Conservation (phyloP, 1,139 yeast genomes). For the Diutina ranongensis region DNA sequence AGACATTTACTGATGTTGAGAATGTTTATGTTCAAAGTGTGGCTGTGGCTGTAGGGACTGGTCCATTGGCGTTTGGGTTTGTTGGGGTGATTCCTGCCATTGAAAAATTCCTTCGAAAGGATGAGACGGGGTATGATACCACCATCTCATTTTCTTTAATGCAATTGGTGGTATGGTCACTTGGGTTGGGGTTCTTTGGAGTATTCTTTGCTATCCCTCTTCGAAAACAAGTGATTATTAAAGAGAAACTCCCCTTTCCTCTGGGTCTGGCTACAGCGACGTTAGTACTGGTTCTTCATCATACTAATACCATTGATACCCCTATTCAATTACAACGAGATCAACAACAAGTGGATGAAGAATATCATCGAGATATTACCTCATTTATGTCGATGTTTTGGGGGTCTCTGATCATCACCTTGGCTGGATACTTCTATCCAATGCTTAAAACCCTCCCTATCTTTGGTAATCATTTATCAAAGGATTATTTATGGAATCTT, state of each 20-base stretch:
- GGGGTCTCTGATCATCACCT: slow-evolving; percentile 63
- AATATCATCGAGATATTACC: slow-evolving; percentile 44
- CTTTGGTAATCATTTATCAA: slow-evolving; percentile 58
- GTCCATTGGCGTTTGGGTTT: slow-evolving; percentile 89
- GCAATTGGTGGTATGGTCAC: slow-evolving; percentile 69
- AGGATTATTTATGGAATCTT: slow-evolving; percentile 68
- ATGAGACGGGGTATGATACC: slow-evolving; percentile 58
- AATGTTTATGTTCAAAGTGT: slow-evolving; percentile 87
- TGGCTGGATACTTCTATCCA: slow-evolving; percentile 65
- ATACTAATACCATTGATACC: slow-evolving; percentile 39
- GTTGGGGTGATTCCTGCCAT: slow-evolving; percentile 97
- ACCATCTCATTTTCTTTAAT: slow-evolving; percentile 25
- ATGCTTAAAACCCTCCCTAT: slow-evolving; percentile 56
- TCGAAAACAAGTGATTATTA: slow-evolving; percentile 72
- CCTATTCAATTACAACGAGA: slow-evolving; percentile 6
- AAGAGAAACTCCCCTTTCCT: slow-evolving; percentile 82
- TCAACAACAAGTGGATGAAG: slow-evolving; percentile 6
- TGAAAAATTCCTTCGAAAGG: slow-evolving; percentile 69
- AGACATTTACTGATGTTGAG: slow-evolving; percentile 74
- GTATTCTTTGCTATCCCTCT: slow-evolving; percentile 90
- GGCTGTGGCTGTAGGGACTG: slow-evolving; percentile 95
- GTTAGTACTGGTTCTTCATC: slow-evolving; percentile 75
- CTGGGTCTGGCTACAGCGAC: slow-evolving; percentile 97
- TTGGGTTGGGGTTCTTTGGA: slow-evolving; percentile 85
- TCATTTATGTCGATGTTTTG: slow-evolving; percentile 49